Conservation (phyloP, 768 basidiomycete species). For the Baorangia bicolor region DNA sequence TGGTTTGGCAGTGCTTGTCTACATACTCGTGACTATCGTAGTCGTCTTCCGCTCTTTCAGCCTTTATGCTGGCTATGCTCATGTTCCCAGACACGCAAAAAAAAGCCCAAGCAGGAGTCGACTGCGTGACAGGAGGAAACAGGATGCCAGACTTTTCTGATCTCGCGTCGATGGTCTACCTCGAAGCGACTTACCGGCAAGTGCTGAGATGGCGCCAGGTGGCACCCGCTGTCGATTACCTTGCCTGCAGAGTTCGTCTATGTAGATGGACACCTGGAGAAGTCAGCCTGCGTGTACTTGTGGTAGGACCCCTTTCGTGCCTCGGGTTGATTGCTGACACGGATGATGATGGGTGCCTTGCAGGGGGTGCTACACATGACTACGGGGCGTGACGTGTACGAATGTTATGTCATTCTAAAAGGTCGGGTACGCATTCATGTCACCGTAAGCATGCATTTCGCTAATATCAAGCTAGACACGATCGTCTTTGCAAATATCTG, state of each 20-base stretch:
- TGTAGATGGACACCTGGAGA: too few species aligned
- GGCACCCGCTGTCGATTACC: too few species aligned
- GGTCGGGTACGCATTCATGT: conserved; percentile 1
- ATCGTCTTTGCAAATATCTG: conserved; percentile 20
- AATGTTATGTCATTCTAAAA: conserved; percentile 21
- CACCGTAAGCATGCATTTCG: background rate
- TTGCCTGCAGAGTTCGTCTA: too few species aligned
- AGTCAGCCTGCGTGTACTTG: too few species aligned
- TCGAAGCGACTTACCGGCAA: conserved; percentile 24
- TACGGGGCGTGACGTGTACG: conserved; percentile 11
- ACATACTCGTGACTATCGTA: background rate
- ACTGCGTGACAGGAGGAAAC: conserved; percentile 15
- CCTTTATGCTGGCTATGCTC: conserved; percentile 29
- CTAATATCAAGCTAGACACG: conserved; percentile 18
- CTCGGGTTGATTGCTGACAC: background rate
- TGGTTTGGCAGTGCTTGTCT: background rate
- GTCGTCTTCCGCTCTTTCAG: conserved; percentile 24
- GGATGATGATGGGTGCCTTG: background rate
- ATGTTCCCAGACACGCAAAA: conserved; percentile 24
- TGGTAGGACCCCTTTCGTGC: conserved; percentile 7
- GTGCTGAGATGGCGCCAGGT: conserved; percentile 26
- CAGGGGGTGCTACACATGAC: conserved; percentile 34
- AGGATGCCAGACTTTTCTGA: conserved; percentile 22
- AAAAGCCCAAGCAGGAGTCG: conserved; percentile 31
- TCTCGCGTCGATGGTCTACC: conserved; percentile 21